Evolutionary conservation across 179 eudicot genomes (phyloP), one percentile per base, ranked within the genome.

Genomic region (Dionaea muscipula): DNA sequence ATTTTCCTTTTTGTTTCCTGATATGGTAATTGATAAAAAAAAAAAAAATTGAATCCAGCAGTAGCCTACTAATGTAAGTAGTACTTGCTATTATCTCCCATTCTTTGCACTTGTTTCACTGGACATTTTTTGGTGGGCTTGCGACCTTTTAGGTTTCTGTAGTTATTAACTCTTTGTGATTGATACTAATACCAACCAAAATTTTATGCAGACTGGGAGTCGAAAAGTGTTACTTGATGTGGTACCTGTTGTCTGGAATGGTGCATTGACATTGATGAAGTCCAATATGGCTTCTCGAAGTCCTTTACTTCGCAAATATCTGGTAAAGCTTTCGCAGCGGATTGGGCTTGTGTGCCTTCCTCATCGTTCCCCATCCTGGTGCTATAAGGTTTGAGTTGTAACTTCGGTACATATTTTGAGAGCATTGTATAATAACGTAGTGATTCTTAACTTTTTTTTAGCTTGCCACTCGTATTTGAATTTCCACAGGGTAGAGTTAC

Each of bases 291-390:
- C 97, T 35, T 74, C 77, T 46, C 81, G 85, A 47, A 90, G 97
- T 69, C 77, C 97, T 63, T 68, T 90, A 70, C 94, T 90, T 46
- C 89, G 97, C 65, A 90, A 90, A 71, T 81, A 76, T 78, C 78
- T 90, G 62, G 75, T 80, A 59, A 90, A 90, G 68, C 76, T 90
- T 40, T 74, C 91, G 53, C 97, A 90, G 66, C 78, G 97, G 49
- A 76, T 83, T 62, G 95, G 91, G 57, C 82, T 84, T 58, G 79
- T 72, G 56, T 73, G 82, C 71, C 82, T 90, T 59, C 95, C 94
- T 57, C 78, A 72, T 58, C 86, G 94, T 62, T 75, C 90, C 62
- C 71, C 78, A 59, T 71, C 97, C 64, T 90, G 97, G 97, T 76
- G 72, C 56, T 90, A 90, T 76, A 86, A 84, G 94, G 97, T 90